Conservation (phyloP, 2,329 filamentous ascomycete genomes). For the Passalora sequoiae region DNA sequence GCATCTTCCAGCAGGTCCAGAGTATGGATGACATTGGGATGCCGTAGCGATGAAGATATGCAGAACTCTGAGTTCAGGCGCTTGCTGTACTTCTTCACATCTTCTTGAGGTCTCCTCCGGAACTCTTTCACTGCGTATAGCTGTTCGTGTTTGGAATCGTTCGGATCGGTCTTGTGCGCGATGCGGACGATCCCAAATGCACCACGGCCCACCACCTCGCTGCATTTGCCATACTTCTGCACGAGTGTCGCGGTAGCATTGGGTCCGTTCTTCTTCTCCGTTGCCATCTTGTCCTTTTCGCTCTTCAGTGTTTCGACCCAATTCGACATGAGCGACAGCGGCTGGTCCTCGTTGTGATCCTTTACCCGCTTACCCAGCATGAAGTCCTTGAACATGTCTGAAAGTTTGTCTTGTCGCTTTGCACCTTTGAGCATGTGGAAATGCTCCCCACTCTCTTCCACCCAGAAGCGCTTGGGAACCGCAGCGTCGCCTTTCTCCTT, state of each 20-base stretch:
- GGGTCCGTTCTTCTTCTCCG: constrained; percentile 71
- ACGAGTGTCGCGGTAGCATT: constrained; percentile 74
- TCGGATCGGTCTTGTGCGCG: constrained; percentile 88
- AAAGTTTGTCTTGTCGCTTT: constrained; percentile 88
- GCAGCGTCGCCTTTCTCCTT: constrained; percentile 27
- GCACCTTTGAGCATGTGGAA: constrained; percentile 84
- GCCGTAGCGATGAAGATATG: constrained; percentile 91
- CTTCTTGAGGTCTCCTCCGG: constrained; percentile 86
- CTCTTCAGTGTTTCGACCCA: constrained; percentile 93
- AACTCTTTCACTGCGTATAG: constrained; percentile 98
- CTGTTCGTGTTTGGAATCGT: constrained; percentile 71
- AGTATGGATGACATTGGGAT: constrained; percentile 97
- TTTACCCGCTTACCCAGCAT: constrained; percentile 77
- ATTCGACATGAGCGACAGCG: constrained; percentile 85
- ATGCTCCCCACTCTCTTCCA: constrained; percentile 64
- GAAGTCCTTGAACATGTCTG: constrained; percentile 82
- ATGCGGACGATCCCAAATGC: constrained; percentile 97
- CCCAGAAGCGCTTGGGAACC: constrained; percentile 49
- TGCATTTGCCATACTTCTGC: constrained; percentile 97
- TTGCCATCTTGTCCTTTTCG: constrained; percentile 70
- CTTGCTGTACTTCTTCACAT: constrained; percentile 96
- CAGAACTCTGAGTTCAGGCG: constrained; percentile 95
- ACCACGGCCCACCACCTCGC: constrained; percentile 91
- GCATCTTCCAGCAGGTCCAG: constrained; percentile 91
- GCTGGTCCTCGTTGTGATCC: constrained; percentile 66